Base-by-base conservation (phyloP, 768 basidiomycete species). In the Phylloporus arenicola region DNA sequence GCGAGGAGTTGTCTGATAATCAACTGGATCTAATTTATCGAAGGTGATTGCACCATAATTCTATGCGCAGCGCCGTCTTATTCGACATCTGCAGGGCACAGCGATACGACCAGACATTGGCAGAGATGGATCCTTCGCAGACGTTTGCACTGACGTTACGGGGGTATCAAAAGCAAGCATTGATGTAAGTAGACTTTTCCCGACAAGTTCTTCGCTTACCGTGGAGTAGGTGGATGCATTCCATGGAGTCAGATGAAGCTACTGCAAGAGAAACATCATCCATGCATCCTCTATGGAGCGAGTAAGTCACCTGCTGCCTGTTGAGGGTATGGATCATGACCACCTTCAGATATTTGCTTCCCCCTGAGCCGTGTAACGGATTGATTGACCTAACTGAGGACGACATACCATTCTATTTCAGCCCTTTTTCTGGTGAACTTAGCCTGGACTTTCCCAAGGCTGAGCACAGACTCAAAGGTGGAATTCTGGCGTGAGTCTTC, bases 211-310 rank as follows among this genome's bases (percentile, higher is more conserved):
- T 37, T 12, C 45, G 37, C 34, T 51, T 30, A 51, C 17, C 31
- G 14, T n/a, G 20, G 29, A 43, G 13, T 50, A 91, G 89, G 33
- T 98, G 94, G 94, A 93, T 96, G 93, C 72, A 82, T 56, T 86
- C 88, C 3, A 74, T 92, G 47, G 95, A 98, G 69, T 79, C 76
- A 2, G 88, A 88, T 3, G 75, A 81, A 17, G 73, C 75, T 55
- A 82, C 86, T 48, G 88, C 82, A 57, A 77, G 86, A 47, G 78
- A 84, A 62, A 78, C 78, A 13, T 73, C 64, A 14, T 88, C 86
- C 5, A 84, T 97, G 79, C 92, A 98, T 66, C 95, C 95, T 2
- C 68, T 98, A 8, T 98, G 94, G 94, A 86, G 86, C 72, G 82
- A 91, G 92, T 97, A 63, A 61, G 82, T 70, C 9, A 10, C 34